These are phyloP conservation scores for Ustilago curta DNA, from an alignment of 1,284 basidiomycete species.

Conservation along the genomic window DNA sequence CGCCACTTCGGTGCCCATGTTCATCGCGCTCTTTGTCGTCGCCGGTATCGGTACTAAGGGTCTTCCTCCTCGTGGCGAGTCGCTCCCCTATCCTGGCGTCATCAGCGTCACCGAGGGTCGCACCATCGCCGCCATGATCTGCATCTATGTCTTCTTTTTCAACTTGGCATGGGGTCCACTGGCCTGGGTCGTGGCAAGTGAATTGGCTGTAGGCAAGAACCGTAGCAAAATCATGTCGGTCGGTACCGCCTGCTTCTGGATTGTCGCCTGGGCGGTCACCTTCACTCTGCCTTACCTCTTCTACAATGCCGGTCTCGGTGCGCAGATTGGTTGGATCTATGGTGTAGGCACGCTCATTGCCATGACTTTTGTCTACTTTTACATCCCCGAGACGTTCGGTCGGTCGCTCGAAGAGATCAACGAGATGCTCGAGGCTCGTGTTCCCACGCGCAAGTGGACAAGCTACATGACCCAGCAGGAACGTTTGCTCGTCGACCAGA, in stretches of 20 bases:
- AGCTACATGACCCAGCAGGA: conserved; percentile 47
- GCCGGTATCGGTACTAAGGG: conserved; percentile 68
- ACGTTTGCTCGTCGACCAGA: conserved; percentile 42
- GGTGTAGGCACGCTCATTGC: conserved; percentile 68
- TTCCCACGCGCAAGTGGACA: conserved; percentile 58
- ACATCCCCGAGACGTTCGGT: conserved; percentile 68
- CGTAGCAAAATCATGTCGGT: conserved; percentile 71
- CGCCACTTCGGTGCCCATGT: conserved; percentile 71
- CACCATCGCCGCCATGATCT: conserved; percentile 71
- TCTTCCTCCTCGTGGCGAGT: conserved; percentile 47
- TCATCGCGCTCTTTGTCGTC: conserved; percentile 70
- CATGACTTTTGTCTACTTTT: conserved; percentile 71
- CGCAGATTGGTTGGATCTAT: conserved; percentile 70
- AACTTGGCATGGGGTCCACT: conserved; percentile 72
- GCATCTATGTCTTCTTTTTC: conserved; percentile 71
- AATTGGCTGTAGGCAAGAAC: conserved; percentile 70
- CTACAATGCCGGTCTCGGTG: conserved; percentile 69
- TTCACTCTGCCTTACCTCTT: conserved; percentile 62
- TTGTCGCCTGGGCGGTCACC: conserved; percentile 71
- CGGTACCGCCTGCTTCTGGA: conserved; percentile 72
- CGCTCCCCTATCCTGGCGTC: conserved; percentile 49
- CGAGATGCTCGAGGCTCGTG: conserved; percentile 59
- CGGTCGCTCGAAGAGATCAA: conserved; percentile 63
- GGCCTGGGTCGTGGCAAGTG: conserved; percentile 70
- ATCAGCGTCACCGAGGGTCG: conserved; percentile 62